Evolutionary conservation across 2,329 filamentous ascomycete species (phyloP), one percentile per base, ranked within the genome.

Genomic region (Fusarium nematophilum): DNA sequence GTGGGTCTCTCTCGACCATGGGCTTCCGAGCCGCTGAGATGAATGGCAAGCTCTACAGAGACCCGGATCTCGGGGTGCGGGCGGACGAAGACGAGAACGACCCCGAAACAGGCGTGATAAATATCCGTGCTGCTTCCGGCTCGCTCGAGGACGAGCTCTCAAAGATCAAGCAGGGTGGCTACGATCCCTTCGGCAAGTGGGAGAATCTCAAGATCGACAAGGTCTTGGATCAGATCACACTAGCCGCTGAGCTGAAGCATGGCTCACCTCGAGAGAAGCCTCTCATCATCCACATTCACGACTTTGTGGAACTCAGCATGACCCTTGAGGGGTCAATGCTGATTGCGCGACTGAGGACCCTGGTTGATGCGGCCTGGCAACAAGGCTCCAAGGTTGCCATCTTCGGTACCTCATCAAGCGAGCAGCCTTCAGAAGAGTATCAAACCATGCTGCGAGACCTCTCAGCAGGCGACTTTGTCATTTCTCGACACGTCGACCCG

Each of bases 201-300:
- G 85, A 86, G 39, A 84, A 84, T 27, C 75, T 89, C 30, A 90
- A 90, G 71, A 76, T 87, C 54, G 81, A 81, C 46, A 79, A 83
- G 26, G 79, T 83, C 6, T 65, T 90, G 34, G 84, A 87, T 39
- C 78, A 82, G 39, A 74, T 90, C n/a, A 74, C 88, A 21, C 74
- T 76, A 37, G 78, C 81, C 3, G 78, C 80, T 4, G 75, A 82
- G 21, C 51, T 70, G 15, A 77, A 74, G 51, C 62, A 72, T 15
- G 64, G 72, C 6, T 57, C 63, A 23, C 39, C 62, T 6, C 67
- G 71, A 65, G 70, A 67, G 70, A 81, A 72, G 17, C 81, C 81
- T 18, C 81, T 93, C 7, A 88, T 98, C 53, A 81, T 96, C 31
- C 92, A 92, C 66, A 78, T 97, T 10, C 86, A 90, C 70, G 92